Evolutionary conservation across 192 early-diverging fungal genomes (phyloP).

Genomic region (Coemansia sp.): DNA sequence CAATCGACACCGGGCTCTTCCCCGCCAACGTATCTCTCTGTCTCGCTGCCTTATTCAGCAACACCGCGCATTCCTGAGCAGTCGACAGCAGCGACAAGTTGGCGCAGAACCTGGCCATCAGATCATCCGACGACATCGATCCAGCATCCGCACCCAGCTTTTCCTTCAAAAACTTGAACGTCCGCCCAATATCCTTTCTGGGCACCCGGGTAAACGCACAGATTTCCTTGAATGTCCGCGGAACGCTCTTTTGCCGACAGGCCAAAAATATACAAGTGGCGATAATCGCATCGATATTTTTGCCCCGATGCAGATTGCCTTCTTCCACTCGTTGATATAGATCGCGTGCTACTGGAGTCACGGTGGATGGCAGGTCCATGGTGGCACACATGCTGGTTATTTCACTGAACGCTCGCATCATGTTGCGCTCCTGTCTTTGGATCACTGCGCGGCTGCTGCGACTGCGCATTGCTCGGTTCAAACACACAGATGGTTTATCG

Average conservation of each 20-base stretch:
- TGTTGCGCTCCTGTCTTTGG: conserved; percentile 71
- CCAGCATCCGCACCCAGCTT: conserved; percentile 60
- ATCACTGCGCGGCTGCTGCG: conserved; percentile 60
- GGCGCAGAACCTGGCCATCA: conserved; percentile 81
- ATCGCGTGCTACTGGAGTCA: conserved; percentile 82
- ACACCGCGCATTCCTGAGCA: conserved; percentile 71
- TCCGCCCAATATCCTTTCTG: conserved; percentile 92
- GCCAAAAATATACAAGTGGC: conserved; percentile 94
- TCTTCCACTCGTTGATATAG: conserved; percentile 86
- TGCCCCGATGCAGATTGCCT: conserved; percentile 78
- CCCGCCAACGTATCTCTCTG: conserved; percentile 86
- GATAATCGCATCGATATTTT: conserved; percentile 78
- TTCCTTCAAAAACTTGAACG: conserved; percentile 58
- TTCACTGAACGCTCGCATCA: conserved; percentile 75
- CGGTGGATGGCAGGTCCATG: conserved; percentile 74
- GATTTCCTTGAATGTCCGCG: conserved; percentile 94
- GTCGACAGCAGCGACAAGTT: conserved; percentile 68
- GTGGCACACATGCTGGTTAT: conserved; percentile 79
- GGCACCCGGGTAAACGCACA: conserved; percentile 85
- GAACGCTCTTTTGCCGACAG: conserved; percentile 79
- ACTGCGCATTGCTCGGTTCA: conserved; percentile 28
- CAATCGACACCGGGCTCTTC: conserved; percentile 88
- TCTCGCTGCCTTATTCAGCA: conserved; percentile 71
- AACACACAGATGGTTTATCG: not conserved
- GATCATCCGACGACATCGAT: conserved; percentile 70